Evolutionary conservation across 306 rosid species (phyloP).

Genomic region (Cucurbita ficifolia): DNA sequence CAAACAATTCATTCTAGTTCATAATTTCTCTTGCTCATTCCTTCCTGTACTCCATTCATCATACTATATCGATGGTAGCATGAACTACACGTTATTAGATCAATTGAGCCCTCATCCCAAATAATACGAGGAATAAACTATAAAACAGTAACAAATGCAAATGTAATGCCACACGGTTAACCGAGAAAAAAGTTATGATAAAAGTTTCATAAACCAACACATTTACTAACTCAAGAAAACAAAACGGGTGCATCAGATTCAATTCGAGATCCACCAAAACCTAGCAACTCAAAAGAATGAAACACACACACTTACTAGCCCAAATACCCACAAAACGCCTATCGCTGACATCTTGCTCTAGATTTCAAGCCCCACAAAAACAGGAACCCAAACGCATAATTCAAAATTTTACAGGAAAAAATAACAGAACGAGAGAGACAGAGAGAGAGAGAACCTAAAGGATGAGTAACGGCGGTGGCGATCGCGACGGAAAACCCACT

Average conservation of each 20-base stretch:
- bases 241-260: not conserved
- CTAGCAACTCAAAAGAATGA: not conserved
- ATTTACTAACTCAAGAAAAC: not conserved
- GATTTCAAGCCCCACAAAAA: not conserved
- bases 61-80: not conserved
- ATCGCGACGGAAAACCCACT: conserved; percentile 79
- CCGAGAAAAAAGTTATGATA: not conserved
- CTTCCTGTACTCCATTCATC: not conserved
- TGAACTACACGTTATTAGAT: not conserved
- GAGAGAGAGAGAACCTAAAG: conserved; percentile 36
- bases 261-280: not conserved
- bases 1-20: not conserved
- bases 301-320: not conserved
- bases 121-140: not conserved
- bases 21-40: not conserved
- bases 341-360: not conserved
- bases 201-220: not conserved
- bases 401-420: not conserved
- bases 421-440: not conserved
- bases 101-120: not conserved
- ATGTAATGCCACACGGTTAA: not conserved
- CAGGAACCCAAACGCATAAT: not conserved
- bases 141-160: not conserved
- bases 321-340: not conserved
- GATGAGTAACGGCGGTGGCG: conserved; percentile 71